Percentiles rank a stretch among this genome's conserved stretches.
These are phyloP conservation scores for Xylaria sp. DNA, from an alignment of 2,329 filamentous ascomycete genomes.

Conservation along the genomic window DNA sequence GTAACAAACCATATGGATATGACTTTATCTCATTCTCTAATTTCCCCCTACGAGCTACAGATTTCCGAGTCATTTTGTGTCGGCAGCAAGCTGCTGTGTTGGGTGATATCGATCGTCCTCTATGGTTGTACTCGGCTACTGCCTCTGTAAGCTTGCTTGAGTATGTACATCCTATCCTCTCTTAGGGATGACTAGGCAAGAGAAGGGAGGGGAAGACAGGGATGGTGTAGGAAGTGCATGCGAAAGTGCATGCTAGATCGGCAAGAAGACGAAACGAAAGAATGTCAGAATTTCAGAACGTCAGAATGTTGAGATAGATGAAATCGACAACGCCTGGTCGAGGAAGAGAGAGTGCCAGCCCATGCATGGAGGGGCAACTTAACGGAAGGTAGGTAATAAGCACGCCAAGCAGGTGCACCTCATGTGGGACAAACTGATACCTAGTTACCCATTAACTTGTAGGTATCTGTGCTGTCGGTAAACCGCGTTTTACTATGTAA, in stretches of 20 bases:
- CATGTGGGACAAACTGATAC: neutral
- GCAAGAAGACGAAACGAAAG: neutral
- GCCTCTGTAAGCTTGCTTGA: neutral
- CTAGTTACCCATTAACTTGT: no score
- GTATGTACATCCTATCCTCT: neutral
- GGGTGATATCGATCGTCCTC: neutral
- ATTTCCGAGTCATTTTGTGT: neutral
- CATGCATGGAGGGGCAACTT: neutral
- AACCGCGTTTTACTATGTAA: neutral
- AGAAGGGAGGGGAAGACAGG: neutral
- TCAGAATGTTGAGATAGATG: neutral
- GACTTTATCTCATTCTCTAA: neutral
- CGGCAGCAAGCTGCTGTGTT: slow-evolving; percentile 1
- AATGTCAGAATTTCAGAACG: neutral
- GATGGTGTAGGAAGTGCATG: neutral
- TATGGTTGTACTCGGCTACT: neutral
- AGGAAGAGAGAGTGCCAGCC: neutral
- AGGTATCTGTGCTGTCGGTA: neutral
- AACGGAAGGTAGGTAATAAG: neutral
- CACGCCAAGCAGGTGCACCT: neutral
- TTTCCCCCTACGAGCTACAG: neutral
- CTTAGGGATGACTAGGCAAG: neutral
- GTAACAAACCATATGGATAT: slow-evolving; percentile 20
- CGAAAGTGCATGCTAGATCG: neutral
- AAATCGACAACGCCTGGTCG: neutral